phyloP scores from a whole-genome alignment of 2,329 filamentous ascomycete genomes.

The Fusarium sp. region DNA sequence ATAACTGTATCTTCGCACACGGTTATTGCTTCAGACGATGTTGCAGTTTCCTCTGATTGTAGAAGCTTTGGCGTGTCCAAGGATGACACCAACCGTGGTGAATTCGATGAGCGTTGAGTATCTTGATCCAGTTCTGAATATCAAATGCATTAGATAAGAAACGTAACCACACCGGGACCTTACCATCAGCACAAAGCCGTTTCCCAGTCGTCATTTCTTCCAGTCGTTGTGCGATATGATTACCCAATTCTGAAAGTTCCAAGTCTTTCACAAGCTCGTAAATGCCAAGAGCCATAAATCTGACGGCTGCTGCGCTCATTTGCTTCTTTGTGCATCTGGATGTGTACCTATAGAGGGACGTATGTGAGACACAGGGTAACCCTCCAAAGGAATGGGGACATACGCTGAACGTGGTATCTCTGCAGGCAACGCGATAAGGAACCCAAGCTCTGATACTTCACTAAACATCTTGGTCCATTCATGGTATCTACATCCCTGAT shows the following conservation, averaged over 20 bases:
- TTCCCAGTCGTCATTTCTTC: not conserved
- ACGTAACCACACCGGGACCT: not conserved
- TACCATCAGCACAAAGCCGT: not conserved
- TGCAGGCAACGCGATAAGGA: not conserved
- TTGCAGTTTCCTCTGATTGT: not conserved
- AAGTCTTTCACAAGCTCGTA: not conserved
- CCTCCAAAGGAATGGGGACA: not conserved
- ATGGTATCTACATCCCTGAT: constrained; percentile 12
- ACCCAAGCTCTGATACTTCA: constrained; percentile 1
- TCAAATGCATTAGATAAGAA: not conserved
- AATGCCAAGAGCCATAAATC: not conserved
- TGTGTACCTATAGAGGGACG: not conserved
- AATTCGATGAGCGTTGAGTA: not conserved
- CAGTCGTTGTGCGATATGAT: not conserved
- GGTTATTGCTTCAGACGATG: not conserved
- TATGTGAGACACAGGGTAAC: not conserved
- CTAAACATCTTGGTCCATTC: constrained; percentile 9
- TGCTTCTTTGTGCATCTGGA: not conserved
- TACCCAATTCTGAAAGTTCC: not conserved
- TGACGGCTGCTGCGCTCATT: not conserved
- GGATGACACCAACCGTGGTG: not conserved
- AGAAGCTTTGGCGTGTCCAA: not conserved
- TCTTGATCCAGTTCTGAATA: not conserved
- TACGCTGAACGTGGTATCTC: constrained; percentile 4
- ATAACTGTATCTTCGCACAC: not conserved